phyloP scores from a whole-genome alignment of 306 rosid genomes.

The Delonix regia region DNA sequence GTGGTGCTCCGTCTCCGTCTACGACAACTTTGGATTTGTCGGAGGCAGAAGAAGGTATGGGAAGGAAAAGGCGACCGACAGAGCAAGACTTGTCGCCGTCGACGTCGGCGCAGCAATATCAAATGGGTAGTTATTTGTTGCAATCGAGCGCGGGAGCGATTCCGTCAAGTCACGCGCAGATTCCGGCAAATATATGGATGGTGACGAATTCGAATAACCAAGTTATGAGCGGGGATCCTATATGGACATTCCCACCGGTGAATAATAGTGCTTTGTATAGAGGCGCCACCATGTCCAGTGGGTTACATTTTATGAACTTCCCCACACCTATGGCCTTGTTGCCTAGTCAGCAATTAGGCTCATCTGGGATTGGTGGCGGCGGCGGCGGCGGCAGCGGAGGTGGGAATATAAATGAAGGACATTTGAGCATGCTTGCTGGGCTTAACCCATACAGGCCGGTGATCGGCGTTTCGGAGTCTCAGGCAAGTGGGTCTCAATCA shows the following conservation, averaged over 20 bases:
- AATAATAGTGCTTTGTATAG: conserved; percentile 64
- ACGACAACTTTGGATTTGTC: conserved; percentile 59
- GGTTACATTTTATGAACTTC: conserved; percentile 80
- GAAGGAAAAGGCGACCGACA: conserved; percentile 59
- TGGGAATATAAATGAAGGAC: conserved; percentile 49
- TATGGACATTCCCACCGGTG: conserved; percentile 87
- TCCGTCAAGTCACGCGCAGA: conserved; percentile 60
- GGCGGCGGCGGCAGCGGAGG: conserved; percentile 28
- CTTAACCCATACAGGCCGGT: conserved; percentile 58
- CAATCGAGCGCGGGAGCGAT: conserved; percentile 59
- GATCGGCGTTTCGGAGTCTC: conserved; percentile 49
- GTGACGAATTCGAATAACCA: conserved; percentile 63
- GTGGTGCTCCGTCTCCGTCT: conserved; percentile 38
- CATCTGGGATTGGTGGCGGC: conserved; percentile 21
- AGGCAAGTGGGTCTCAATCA: conserved; percentile 64
- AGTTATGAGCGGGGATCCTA: conserved; percentile 86
- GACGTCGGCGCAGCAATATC: conserved; percentile 46
- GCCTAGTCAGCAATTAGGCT: conserved; percentile 61
- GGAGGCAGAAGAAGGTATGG: conserved; percentile 63
- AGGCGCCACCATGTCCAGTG: conserved; percentile 64
- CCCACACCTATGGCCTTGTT: conserved; percentile 66
- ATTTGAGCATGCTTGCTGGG: conserved; percentile 64
- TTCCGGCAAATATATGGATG: conserved; percentile 83
- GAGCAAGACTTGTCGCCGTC: conserved; percentile 59
- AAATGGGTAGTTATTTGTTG: conserved; percentile 64